Conservation (phyloP, 306 rosid genomes). For the Prosopis cineraria region DNA sequence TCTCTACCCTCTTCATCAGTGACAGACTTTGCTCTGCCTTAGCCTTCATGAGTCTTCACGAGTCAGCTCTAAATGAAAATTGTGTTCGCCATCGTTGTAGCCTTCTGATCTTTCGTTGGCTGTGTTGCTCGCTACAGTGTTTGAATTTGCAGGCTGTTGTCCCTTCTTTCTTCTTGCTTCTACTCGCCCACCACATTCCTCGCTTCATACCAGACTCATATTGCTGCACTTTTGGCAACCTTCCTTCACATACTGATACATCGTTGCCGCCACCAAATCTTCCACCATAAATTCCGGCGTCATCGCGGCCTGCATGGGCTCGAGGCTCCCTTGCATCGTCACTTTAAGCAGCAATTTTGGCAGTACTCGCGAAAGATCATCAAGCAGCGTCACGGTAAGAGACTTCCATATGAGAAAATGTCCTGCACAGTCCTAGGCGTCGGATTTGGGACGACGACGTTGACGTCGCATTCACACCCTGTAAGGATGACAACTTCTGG, state of each 20-base stretch:
- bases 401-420: slow-evolving; percentile 34
- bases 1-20: no score
- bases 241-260: slow-evolving; percentile 67
- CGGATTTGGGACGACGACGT: slow-evolving; percentile 40
- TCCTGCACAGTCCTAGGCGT: slow-evolving; percentile 82
- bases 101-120: no score
- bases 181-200: no score
- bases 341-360: slow-evolving; percentile 81
- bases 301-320: slow-evolving; percentile 71
- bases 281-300: slow-evolving; percentile 60
- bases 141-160: no score
- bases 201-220: no score
- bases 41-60: no score
- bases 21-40: no score
- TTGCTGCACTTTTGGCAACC: no score
- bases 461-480: slow-evolving; percentile 28
- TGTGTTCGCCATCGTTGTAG: no score
- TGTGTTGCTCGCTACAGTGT: no score
- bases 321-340: slow-evolving; percentile 71
- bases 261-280: slow-evolving; percentile 56
- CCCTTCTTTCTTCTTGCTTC: no score
- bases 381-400: slow-evolving; percentile 20
- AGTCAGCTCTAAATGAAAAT: no score
- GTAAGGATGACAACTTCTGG: slow-evolving; percentile 66
- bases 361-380: slow-evolving; percentile 48